Evolutionary conservation across 257 asterid species (phyloP), one percentile per base, ranked within the genome.

Genomic region (Gynochthodes officinalis): DNA sequence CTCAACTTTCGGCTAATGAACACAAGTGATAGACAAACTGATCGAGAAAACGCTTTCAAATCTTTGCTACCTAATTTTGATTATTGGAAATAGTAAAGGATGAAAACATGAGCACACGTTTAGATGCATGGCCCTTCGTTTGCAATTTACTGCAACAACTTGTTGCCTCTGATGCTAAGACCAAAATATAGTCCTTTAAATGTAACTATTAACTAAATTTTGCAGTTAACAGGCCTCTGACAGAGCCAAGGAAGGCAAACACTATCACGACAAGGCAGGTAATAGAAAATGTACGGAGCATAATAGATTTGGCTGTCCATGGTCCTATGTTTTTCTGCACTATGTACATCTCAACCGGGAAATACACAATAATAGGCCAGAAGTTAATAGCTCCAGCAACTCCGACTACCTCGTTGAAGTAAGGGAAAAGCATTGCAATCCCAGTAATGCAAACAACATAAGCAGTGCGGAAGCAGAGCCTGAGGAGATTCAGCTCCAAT

Each of bases 311-410:
- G 14, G 46, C 62, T 39, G 86, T 76, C 95, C 87, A 79, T 19
- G 82, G 37, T 54, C 70, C 83, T 33, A 84, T 73, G 4, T 75
- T 75, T 69, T 85, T 87, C 89, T 84, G 93, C 53, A 70, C 86
- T 62, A 89, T 19, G 79, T 88, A 89, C 96, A 91, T 93, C 85
- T 93, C 96, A 66, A 86, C 89, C 0, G 98, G 98, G 74, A 91
- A 94, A 78, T 88, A 89, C 4, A 94, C 83, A 10, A 84, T 79
- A 0, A 87, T 46, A 1, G 98, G 98, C 96, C 98, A 91, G 61
- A 89, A 89, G 77, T 72, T 83, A 21, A 94, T 70, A 0, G 96
- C 85, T 70, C 97, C 98, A 0, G 96, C 86, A 28, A 94, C 85
- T 40, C 91, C 96, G 25, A 88, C 70, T 10, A 91, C 89, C 71